Evolutionary conservation across 2,329 filamentous ascomycete species (phyloP), one percentile per base, ranked within the genome.

Genomic region (Aureobasidium sp.): DNA sequence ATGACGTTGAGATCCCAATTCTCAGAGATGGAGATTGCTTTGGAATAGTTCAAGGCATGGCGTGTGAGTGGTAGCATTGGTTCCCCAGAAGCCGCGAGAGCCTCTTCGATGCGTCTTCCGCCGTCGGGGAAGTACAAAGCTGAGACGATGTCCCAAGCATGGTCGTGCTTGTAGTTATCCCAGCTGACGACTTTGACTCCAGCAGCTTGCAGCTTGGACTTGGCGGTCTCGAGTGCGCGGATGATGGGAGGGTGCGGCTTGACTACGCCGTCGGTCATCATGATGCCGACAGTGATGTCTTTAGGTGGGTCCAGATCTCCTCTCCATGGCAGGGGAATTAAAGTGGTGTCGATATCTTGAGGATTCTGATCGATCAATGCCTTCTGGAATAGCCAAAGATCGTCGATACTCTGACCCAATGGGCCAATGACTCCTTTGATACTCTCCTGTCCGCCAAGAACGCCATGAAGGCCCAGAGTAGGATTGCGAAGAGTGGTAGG

Each of bases 71-170:
- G 48, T 17, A 48, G 56, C 49, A 49, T 53, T 12, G 55, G 52
- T 39, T 60, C 64, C 29, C 80, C 81, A 0, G 80, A 80, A 1
- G 76, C 75, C 2, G 75, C 77, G 0, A 72, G 71, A 41, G 82
- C 81, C 62, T 84, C 80, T 6, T 27, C 14, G 31, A 62, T 49
- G 15, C 60, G 60, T 22, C 76, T 72, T 0, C 79, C 86, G 37
- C 83, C 85, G 65, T 89, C 86, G 1, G 78, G 72, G 72, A 84
- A 88, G 70, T 87, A 87, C 0, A 85, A 67, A 3, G 70, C 74
- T 1, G 76, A 70, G 36, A 78, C 69, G 8, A 79, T 78, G 2
- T 78, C 75, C 78, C 79, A 82, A 1, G 77, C 80, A 63, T 78
- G 73, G 37, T 78, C 75, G 66, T 82, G 81, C 14, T 78, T 71